Evolutionary conservation across 345 rosid genomes (phyloP).

Genomic region (Geranium rotundifolium): DNA sequence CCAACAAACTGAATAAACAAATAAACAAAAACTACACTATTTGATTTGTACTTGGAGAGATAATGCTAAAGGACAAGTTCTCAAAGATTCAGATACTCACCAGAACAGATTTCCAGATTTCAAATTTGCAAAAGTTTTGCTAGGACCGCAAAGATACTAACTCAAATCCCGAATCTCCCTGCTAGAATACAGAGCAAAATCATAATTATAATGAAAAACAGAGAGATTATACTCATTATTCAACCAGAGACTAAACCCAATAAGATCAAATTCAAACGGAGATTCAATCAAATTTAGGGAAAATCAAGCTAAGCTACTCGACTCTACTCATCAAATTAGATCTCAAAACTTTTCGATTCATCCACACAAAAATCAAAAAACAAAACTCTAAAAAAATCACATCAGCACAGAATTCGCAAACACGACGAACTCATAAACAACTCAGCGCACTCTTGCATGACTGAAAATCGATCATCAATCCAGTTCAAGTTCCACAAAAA

Average conservation of each 20-base stretch:
- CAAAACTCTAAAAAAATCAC: background rate
- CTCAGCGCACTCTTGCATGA: background rate
- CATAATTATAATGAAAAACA: background rate
- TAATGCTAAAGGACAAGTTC: background rate
- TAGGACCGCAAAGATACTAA: background rate
- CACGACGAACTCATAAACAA: background rate
- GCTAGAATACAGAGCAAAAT: background rate
- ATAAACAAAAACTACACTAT: background rate
- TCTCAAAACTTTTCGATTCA: background rate
- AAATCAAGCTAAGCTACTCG: too few species aligned
- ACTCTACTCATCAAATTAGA: background rate
- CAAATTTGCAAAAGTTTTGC: background rate
- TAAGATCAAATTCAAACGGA: background rate
- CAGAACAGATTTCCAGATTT: background rate
- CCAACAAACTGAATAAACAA: background rate
- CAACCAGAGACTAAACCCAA: background rate
- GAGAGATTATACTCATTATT: background rate
- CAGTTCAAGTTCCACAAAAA: background rate
- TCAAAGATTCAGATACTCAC: background rate
- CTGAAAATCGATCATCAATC: background rate
- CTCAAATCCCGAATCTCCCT: background rate
- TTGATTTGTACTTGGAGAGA: background rate
- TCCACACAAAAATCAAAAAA: too few species aligned
- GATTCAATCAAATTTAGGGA: background rate
- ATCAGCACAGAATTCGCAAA: background rate